Conservation (phyloP, 345 rosid species). For the Pseudoturritis turrita region DNA sequence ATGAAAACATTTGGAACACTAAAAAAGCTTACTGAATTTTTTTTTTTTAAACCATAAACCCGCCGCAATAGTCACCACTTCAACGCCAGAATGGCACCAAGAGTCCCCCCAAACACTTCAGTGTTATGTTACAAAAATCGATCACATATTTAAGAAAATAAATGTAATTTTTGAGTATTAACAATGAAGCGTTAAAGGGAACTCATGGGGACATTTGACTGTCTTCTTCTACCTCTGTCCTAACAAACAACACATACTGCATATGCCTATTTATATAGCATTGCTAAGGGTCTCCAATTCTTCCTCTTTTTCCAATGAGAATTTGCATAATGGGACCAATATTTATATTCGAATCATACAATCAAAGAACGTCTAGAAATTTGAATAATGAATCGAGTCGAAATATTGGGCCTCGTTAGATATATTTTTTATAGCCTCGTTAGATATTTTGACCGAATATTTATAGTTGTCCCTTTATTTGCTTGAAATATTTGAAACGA, state of each 20-base stretch:
- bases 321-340: slow-evolving; percentile 8
- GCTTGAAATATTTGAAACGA: no score
- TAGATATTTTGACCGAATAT: no score
- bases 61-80: background rate
- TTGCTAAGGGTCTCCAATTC: background rate
- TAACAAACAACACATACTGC: background rate
- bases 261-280: background rate
- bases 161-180: background rate
- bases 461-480: no score
- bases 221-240: background rate
- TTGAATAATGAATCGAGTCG: no score
- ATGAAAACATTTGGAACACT: no score
- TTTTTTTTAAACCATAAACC: background rate
- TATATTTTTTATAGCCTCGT: no score
- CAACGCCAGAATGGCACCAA: slow-evolving; percentile 26
- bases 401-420: no score
- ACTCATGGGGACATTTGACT: slow-evolving; percentile 32
- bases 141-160: background rate
- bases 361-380: no score
- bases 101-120: slow-evolving; percentile 42
- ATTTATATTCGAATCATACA: slow-evolving; percentile 5
- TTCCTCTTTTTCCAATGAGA: background rate
- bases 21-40: background rate
- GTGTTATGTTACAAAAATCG: slow-evolving; percentile 11
- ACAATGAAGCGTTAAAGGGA: slow-evolving; percentile 34